Evolutionary conservation across 306 rosid species (phyloP), one percentile per base, ranked within the genome.

Genomic region (Cyamopsis tetragonoloba): DNA sequence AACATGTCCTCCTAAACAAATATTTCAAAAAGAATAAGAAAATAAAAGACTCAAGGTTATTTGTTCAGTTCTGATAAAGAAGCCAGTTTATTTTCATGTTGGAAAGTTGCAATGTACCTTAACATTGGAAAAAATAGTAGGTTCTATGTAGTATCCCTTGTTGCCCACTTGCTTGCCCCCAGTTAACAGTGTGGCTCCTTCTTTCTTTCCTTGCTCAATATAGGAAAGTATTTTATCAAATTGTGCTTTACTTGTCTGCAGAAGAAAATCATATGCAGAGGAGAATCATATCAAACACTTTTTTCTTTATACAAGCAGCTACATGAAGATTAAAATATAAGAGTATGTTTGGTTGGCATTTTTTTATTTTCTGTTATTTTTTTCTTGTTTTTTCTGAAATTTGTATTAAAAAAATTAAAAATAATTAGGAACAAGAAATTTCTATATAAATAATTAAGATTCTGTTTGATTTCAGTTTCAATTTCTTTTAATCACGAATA

Each of bases 101-200:
- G 28, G 30, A 41, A 49, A 55, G 42, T 38, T 26, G 55, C 62
- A 71, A 60, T 15, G 3, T 43, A 87, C 98, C 93, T 86, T 79
- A 23, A 88, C 91, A 50, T 88, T 69, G 41, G 86, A 14, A 75
- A 93, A 93, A 47, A 93, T 74, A n/a, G 99, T 93, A 44, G 97
- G 97, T 24, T 86, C 85, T 43, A 89, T 82, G 62, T 87, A 93
- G 77, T 89, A 93, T 4, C 98, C 97, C 57, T 80, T 83, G 11
- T 80, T 62, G 3, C 97, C 95, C 17, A 83, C 11, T 41, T 74
- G 77, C 48, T 80, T 89, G 2, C 97, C 98, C 0, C 98, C 96
- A 7, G 87, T 79, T 51, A 88, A 66, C 10, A 93, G 39, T 11
- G 91, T 89, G 27, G 97, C 98, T 77, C 98, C 97, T 83, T 84